A percentile compares a stretch with the other conserved stretches of the same genome.
Conservation (phyloP, 805 yeast genomes). For the Kodamaea kakaduensis region DNA sequence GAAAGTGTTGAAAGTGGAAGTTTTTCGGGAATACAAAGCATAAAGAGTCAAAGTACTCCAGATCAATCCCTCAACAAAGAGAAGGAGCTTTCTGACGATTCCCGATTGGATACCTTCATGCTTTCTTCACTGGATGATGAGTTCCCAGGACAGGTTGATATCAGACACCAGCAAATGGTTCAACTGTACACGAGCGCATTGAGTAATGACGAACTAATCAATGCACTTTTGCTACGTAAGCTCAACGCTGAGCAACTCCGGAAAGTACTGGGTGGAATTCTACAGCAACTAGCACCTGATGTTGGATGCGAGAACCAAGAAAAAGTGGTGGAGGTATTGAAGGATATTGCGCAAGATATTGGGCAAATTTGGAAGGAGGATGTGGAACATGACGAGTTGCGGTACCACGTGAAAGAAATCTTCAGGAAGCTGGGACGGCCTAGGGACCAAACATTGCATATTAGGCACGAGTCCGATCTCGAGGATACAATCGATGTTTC, state of each 20-base stretch:
- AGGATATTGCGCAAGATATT: constrained; percentile 1
- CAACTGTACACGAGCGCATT: constrained; percentile 7
- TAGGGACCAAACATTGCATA: constrained; percentile 15
- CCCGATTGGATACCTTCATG: no score
- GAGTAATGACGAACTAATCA: constrained; percentile 7
- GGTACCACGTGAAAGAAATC: constrained; percentile 1
- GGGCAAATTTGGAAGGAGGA: not conserved
- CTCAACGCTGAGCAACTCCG: constrained; percentile 2
- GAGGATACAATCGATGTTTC: constrained; percentile 16
- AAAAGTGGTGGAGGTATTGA: constrained; percentile 2
- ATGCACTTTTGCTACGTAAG: constrained; percentile 4
- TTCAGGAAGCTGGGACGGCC: constrained; percentile 12
- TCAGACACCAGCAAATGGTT: constrained; percentile 7
- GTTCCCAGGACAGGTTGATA: constrained; percentile 1
- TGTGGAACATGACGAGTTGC: not conserved
- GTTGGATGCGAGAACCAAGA: not conserved
- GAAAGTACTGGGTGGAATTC: not conserved
- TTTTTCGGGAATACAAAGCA: no score
- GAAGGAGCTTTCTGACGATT: no score
- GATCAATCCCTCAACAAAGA: not conserved
- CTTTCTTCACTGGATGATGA: constrained; percentile 3
- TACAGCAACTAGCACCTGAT: constrained; percentile 3
- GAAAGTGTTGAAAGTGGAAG: no score
- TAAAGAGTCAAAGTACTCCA: constrained; percentile 2
- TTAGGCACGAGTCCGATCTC: constrained; percentile 14